Evolutionary conservation across 108 stramenopile species (phyloP), one percentile per base, ranked within the genome.

Genomic region (Epithemia pelagica): DNA sequence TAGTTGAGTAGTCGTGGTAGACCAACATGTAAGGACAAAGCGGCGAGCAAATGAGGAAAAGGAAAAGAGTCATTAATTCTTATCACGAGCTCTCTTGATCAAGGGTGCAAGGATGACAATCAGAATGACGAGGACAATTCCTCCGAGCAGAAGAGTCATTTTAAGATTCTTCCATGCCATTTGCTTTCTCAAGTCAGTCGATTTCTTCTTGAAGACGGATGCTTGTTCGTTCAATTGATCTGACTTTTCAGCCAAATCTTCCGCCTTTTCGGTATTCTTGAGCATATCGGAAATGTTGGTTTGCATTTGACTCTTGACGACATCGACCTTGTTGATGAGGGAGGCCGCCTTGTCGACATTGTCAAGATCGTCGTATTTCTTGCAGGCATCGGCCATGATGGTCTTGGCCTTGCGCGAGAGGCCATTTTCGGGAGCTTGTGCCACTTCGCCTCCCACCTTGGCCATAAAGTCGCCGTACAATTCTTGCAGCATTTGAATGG

Each of bases 141-240:
- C 74, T 1, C 82, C 88, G 26, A 94, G 73, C 57, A 94, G 71
- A 31, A 91, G 55, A 32, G 93, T 94, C 90, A 90, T 91, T 65
- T 94, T 94, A 28, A 91, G 69, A 69, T 91, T 94, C 85, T 94
- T 94, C 78, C 93, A 94, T 70, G 75, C 81, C 93, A 94, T 94
- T 78, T 91, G 90, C 59, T 91, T 91, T 65, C 78, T 80, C 64
- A 94, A 67, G 67, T 88, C 87, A 25, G 79, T 88, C 67, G 75
- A 77, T 65, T 84, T 75, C 74, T 90, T 94, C 82, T 91, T 89
- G 73, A 94, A 94, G 5, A 94, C 93, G 59, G 80, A 79, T 25
- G 90, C 90, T 78, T 94, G 93, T 62, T 94, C 93, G 56, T 90
- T 91, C 71, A 94, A 74, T 76, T 91, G 88, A 67, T 88, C 82